phyloP scores from a whole-genome alignment of 2,329 filamentous ascomycete species.

The Drechslera avenae region DNA sequence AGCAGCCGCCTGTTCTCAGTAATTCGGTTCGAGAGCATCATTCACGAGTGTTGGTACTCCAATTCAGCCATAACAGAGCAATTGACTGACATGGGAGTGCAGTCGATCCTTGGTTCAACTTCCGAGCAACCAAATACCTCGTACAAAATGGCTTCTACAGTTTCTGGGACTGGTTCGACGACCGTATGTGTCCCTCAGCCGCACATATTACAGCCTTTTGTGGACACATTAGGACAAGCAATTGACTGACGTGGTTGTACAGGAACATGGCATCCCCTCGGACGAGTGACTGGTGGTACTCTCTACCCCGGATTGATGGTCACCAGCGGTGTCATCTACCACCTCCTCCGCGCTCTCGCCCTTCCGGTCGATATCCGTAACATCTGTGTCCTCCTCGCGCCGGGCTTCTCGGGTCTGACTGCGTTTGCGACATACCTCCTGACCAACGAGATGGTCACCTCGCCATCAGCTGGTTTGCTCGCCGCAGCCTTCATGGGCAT shows the following conservation, averaged over 20 bases:
- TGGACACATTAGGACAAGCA: neutral
- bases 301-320: conserved; percentile 99
- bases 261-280: conserved; percentile 98
- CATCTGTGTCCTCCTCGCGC: conserved; percentile 95
- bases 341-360: conserved; percentile 83
- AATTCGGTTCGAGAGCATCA: conserved; percentile 98
- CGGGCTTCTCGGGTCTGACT: conserved; percentile 91
- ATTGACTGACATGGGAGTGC: conserved; percentile 37
- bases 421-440: conserved; percentile 92
- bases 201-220: conserved; percentile 4
- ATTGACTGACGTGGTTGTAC: conserved; percentile 23
- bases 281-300: conserved; percentile 97
- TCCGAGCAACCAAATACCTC: conserved; percentile 96
- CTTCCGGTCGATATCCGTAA: conserved; percentile 98
- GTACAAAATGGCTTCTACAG: conserved; percentile 97
- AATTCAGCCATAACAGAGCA: conserved; percentile 5
- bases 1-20: conserved; percentile 96
- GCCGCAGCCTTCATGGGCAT: conserved; percentile 98
- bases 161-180: conserved; percentile 99
- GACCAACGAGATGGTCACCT: conserved; percentile 96
- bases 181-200: conserved; percentile 66
- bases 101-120: conserved; percentile 99
- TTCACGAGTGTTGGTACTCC: conserved; percentile 88
- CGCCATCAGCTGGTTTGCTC: conserved; percentile 90
- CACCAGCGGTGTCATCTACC: conserved; percentile 96